Evolutionary conservation across 768 basidiomycete species (phyloP), one percentile per base, ranked within the genome.

Genomic region (Coprinopsis marcescibilis): DNA sequence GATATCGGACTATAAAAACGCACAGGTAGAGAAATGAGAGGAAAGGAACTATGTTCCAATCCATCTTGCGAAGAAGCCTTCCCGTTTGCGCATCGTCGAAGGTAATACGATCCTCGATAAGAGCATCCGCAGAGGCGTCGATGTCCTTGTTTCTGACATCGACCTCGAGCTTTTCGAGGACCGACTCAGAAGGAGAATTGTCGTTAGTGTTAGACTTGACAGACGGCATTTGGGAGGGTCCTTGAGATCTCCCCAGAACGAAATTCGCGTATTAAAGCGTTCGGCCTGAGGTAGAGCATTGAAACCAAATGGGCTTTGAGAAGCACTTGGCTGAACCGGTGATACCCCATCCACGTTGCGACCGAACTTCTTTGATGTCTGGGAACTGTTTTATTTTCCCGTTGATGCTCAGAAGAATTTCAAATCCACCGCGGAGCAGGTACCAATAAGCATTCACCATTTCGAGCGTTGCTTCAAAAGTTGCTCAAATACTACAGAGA

Each of bases 41-140:
- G 52, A 65, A 63, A 4, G 63, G 63, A 21, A 65, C 59, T 25
- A 65, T 53, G 42, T 63, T 62, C 52, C 57, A 52, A 46, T 65
- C 63, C 56, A 65, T 56, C 48, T 65, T 65, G 36, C 63, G 57
- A 41, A 65, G 52, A 21, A 65, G 54, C 29, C 33, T 21, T 5
- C 37, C 41, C 10, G 48, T 49, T 12, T 34, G 24, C 13, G 32
- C 21, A 5, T 13, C 3, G 48, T 49, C 48, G 41, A 49, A 49
- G 32, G 48, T 49, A 3, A 34, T 30, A 6, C 29, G 23, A 6
- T 41, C 48, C 23, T 43, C 32, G 20, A 43, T 41, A 8, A 43
- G 6, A 19, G 37, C 15, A 34, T 43, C 48, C 20, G 40, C 17
- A 6, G 32, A 49, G 27, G 21, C 33, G 30, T 24, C 41, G 4